Evolutionary conservation across 1,284 basidiomycete genomes (phyloP).

Genomic region (Apiotrichum montevideense): DNA sequence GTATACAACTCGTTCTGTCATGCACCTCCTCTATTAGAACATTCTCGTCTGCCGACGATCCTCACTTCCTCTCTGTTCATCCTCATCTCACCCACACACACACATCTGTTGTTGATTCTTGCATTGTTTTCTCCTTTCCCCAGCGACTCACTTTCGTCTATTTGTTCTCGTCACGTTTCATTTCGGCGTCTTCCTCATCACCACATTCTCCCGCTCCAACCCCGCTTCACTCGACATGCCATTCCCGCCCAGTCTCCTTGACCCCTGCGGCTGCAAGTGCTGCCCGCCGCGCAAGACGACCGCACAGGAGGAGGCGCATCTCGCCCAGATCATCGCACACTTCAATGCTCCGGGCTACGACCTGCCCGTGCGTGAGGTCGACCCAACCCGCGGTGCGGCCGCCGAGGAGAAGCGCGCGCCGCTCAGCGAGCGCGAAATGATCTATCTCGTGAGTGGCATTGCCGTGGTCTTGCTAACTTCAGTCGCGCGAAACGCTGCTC

Average conservation of each 20-base stretch:
- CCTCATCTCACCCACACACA: too few relatives aligned
- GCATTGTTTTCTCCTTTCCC: too few relatives aligned
- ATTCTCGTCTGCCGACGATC: too few relatives aligned
- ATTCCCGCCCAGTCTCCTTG: slow-evolving; percentile 3
- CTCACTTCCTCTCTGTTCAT: too few relatives aligned
- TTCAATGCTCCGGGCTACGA: slow-evolving; percentile 23
- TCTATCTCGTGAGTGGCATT: slow-evolving; percentile 32
- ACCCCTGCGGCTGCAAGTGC: neutral
- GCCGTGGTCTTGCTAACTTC: neutral
- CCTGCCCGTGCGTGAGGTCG: slow-evolving; percentile 19
- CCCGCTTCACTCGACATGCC: neutral
- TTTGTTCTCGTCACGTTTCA: neutral
- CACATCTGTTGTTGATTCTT: too few relatives aligned
- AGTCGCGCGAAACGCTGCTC: neutral
- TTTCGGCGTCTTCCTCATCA: neutral
- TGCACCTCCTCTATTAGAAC: too few relatives aligned
- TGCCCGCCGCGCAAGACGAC: neutral
- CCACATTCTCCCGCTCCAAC: neutral
- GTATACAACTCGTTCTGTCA: too few relatives aligned
- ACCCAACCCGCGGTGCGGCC: neutral
- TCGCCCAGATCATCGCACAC: slow-evolving; percentile 19
- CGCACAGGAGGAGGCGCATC: neutral
- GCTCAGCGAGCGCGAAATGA: slow-evolving; percentile 36
- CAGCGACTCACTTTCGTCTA: too few relatives aligned
- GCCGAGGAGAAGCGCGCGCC: slow-evolving; percentile 4